Conservation (phyloP, 176 grass and related monocot species). For the Thalia dealbata region DNA sequence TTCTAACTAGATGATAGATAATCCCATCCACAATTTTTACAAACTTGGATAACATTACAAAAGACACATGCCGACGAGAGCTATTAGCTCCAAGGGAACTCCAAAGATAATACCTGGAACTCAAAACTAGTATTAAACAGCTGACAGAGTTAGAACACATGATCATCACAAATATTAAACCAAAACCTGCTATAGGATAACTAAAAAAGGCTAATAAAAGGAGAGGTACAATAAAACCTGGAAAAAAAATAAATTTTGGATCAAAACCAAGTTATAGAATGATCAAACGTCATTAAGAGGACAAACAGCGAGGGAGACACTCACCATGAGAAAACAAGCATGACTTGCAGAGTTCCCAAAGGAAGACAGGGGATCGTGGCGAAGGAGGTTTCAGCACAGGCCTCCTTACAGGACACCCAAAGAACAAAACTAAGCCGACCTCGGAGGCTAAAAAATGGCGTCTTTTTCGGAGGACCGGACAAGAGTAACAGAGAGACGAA, state of each 20-base stretch:
- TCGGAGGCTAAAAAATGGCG: neutral
- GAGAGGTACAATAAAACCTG: neutral
- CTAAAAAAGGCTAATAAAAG: neutral
- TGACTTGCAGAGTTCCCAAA: neutral
- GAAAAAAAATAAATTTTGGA: neutral
- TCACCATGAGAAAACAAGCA: neutral
- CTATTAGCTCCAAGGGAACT: neutral
- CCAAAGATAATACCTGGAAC: no score
- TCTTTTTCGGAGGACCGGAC: neutral
- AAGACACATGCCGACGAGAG: neutral
- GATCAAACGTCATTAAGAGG: neutral
- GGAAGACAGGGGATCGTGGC: no score
- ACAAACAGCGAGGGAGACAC: neutral
- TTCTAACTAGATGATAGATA: neutral
- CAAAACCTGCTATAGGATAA: neutral
- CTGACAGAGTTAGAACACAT: neutral
- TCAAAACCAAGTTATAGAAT: neutral
- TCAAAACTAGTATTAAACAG: neutral
- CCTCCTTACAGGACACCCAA: neutral
- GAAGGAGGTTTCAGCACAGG: neutral
- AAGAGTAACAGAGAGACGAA: neutral
- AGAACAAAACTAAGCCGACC: neutral
- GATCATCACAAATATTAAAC: neutral
- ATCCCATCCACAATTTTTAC: neutral
- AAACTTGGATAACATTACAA: neutral